Evolutionary conservation across 108 stramenopile species (phyloP).

Genomic region (Skeletonema menzelii): DNA sequence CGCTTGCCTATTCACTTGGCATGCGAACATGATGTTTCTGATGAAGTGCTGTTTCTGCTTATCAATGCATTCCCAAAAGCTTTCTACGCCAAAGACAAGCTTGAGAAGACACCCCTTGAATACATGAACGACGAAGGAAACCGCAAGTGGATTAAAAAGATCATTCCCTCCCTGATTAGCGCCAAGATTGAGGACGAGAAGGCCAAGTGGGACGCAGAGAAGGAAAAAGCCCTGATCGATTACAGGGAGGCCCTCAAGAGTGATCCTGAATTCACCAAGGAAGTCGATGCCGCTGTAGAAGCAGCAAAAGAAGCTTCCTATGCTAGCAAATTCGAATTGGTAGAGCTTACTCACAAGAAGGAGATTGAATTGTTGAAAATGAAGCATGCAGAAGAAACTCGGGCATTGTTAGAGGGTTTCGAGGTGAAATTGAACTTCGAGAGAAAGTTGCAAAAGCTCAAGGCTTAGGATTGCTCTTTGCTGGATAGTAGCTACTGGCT

Average conservation of each 20-base stretch:
- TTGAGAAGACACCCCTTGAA: conserved; percentile 34
- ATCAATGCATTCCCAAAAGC: conserved; percentile 41
- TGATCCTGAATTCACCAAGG: conserved; percentile 21
- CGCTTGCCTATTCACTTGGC: conserved; percentile 43
- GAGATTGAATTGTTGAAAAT: conserved; percentile 31
- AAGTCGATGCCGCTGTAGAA: conserved; percentile 10
- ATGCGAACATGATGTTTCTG: conserved; percentile 33
- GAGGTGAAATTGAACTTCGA: conserved; percentile 46
- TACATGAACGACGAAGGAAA: conserved; percentile 29
- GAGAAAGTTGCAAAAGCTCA: conserved; percentile 38
- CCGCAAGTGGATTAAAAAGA: conserved; percentile 13
- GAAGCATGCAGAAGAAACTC: conserved; percentile 37
- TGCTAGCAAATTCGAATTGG: conserved; percentile 18
- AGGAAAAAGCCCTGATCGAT: conserved; percentile 2
- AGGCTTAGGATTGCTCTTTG: background rate
- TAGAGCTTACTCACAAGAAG: conserved; percentile 29
- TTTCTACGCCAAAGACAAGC: conserved; percentile 37
- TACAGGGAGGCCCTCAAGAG: conserved; percentile 22
- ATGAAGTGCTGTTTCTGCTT: conserved; percentile 12
- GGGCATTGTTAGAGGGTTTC: conserved; percentile 40
- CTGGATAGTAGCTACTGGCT: background rate
- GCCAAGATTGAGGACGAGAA: conserved; percentile 41
- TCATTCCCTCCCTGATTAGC: conserved; percentile 19
- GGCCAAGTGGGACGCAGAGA: conserved; percentile 26
- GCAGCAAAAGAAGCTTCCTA: conserved; percentile 14